Evolutionary conservation across 495 filamentous ascomycete genomes (phyloP).

Genomic region (Lophium mytilinum): DNA sequence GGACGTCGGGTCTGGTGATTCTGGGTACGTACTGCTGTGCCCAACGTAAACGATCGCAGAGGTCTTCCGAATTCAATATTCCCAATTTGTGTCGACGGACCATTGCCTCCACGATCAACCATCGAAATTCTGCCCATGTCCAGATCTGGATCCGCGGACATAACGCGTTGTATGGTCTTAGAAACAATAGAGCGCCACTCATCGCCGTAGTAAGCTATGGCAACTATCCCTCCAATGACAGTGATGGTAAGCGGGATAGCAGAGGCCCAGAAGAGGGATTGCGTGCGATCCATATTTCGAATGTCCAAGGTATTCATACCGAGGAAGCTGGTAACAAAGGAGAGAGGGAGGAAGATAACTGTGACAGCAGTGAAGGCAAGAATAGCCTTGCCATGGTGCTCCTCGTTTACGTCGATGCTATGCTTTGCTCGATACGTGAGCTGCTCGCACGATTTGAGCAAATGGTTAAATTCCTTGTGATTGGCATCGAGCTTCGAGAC

Average conservation of each 20-base stretch:
- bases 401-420: not conserved
- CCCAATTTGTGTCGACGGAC: too few relatives aligned
- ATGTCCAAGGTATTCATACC: slow-evolving; percentile 28
- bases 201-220: slow-evolving; percentile 24
- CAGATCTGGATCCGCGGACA: too few relatives aligned
- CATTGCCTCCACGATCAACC: not conserved
- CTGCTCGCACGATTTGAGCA: not conserved
- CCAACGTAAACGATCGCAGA: too few relatives aligned
- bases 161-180: not conserved
- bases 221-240: slow-evolving; percentile 6
- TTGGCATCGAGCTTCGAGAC: not conserved
- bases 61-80: too few relatives aligned
- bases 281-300: slow-evolving; percentile 19
- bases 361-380: slow-evolving; percentile 26
- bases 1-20: too few relatives aligned
- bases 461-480: not conserved
- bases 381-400: slow-evolving; percentile 24
- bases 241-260: slow-evolving; percentile 23
- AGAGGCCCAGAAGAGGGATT: slow-evolving; percentile 27
- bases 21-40: too few relatives aligned
- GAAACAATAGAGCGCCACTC: not conserved
- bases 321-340: slow-evolving; percentile 19
- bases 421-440: not conserved
- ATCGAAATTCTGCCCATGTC: not conserved
- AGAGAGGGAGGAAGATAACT: slow-evolving; percentile 25